A percentile compares a stretch with the other conserved stretches of the same genome.
Evolutionary conservation across 2,329 filamentous ascomycete species (phyloP).

Genomic region (Xylaria arbuscula): DNA sequence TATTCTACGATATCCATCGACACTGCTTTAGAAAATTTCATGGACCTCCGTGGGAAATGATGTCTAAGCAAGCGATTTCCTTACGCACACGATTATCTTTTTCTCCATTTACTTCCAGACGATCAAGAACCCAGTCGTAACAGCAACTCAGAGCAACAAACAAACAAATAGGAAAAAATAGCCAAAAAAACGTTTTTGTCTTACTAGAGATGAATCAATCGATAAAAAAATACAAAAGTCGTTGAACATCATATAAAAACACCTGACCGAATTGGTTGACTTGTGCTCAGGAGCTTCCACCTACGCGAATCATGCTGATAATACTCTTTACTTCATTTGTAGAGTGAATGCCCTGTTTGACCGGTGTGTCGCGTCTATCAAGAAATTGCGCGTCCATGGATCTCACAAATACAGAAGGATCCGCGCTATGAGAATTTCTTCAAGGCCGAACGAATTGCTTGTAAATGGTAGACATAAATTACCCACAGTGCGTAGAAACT

Average conservation of each 20-base stretch:
- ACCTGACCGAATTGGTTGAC: background rate
- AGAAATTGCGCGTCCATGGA: too few relatives aligned
- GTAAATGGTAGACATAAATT: too few relatives aligned
- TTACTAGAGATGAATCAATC: constrained; percentile 38
- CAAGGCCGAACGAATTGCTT: too few relatives aligned
- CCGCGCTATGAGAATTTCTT: too few relatives aligned
- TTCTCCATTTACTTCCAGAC: constrained; percentile 18
- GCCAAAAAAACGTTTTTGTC: constrained; percentile 30
- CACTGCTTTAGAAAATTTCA: constrained; percentile 29
- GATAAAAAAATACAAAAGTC: constrained; percentile 35
- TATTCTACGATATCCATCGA: constrained; percentile 10
- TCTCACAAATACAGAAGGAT: too few relatives aligned
- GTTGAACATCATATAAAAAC: constrained; percentile 24
- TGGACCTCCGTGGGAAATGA: constrained; percentile 30
- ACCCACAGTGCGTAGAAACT: too few relatives aligned
- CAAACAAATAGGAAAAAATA: constrained; percentile 37
- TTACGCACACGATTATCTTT: constrained; percentile 43
- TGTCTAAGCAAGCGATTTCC: constrained; percentile 33
- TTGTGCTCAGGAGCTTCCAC: background rate
- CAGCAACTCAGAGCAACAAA: constrained; percentile 28
- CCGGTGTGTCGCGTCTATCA: too few relatives aligned
- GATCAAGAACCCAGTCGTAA: constrained; percentile 21
- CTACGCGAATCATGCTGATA: background rate
- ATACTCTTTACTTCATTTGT: too few relatives aligned
- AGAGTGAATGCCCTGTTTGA: too few relatives aligned